phyloP scores from a whole-genome alignment of 192 early-diverging fungal genomes.

The Chytriomyces confervae region DNA sequence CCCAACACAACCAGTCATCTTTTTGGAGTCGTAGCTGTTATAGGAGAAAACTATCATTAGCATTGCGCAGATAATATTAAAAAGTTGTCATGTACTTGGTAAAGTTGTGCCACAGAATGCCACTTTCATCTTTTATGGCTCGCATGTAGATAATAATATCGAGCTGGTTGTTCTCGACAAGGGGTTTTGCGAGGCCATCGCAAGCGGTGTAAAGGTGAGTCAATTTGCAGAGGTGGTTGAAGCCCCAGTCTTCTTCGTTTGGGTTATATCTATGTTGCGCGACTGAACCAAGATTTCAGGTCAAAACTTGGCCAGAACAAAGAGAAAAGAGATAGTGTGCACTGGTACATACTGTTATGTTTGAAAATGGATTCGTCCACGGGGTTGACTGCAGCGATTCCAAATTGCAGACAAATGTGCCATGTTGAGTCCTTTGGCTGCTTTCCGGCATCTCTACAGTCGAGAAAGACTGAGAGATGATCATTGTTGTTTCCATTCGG shows the following conservation, averaged over 20 bases:
- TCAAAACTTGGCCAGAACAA: conserved; percentile 8
- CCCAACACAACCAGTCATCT: conserved; percentile 89
- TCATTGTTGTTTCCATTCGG: conserved; percentile 86
- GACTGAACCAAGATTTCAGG: conserved; percentile 35
- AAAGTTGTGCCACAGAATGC: conserved; percentile 96
- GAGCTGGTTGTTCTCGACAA: conserved; percentile 66
- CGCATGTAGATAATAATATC: conserved; percentile 74
- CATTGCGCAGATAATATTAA: neutral
- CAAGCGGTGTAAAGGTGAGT: conserved; percentile 47
- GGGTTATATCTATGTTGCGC: conserved; percentile 84
- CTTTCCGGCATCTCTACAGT: conserved; percentile 73
- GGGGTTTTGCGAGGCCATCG: conserved; percentile 54
- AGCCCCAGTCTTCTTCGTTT: conserved; percentile 94
- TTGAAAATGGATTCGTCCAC: conserved; percentile 69
- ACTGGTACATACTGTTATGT: conserved; percentile 46
- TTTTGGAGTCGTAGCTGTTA: conserved; percentile 84
- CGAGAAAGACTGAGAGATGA: conserved; percentile 82
- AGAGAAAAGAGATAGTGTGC: neutral
- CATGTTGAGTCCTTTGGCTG: conserved; percentile 59
- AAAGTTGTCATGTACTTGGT: conserved; percentile 61
- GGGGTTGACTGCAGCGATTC: conserved; percentile 75
- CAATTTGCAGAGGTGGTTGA: conserved; percentile 75
- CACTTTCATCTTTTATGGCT: conserved; percentile 84
- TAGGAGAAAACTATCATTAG: neutral
- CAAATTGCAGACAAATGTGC: conserved; percentile 87